These are phyloP conservation scores for Lanmaoa pseudosensibilis DNA, from an alignment of 768 basidiomycete species.

Conservation along the genomic window DNA sequence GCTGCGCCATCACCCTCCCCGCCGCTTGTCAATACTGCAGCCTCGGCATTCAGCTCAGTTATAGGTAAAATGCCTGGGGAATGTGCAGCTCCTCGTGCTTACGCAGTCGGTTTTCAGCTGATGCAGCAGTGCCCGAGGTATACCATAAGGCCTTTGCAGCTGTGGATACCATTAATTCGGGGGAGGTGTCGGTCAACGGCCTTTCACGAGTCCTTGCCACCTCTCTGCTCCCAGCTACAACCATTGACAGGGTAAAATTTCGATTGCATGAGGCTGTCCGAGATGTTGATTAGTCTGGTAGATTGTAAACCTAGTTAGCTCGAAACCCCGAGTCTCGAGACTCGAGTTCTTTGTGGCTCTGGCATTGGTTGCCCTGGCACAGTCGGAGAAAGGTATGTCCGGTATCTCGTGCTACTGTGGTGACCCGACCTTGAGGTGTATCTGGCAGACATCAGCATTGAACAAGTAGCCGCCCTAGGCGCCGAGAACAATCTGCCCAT, in stretches of 20 bases:
- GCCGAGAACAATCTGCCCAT: conserved; percentile 77
- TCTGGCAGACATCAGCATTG: conserved; percentile 69
- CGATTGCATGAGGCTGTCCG: not conserved
- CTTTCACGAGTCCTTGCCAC: conserved; percentile 79
- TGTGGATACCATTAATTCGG: conserved; percentile 68
- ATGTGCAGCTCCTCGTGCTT: not conserved
- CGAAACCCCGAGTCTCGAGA: conserved; percentile 75
- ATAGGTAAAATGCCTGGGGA: conserved; percentile 47
- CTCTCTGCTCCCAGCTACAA: conserved; percentile 76
- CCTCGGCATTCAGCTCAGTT: conserved; percentile 63
- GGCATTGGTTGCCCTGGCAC: conserved; percentile 83
- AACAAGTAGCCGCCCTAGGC: conserved; percentile 75
- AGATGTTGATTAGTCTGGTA: conserved; percentile 31
- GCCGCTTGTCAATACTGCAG: conserved; percentile 52
- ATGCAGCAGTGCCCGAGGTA: conserved; percentile 75
- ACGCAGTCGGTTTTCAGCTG: conserved; percentile 45
- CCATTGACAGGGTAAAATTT: conserved; percentile 68
- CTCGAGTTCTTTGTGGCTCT: conserved; percentile 92
- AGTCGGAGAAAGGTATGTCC: conserved; percentile 68
- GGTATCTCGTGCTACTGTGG: conserved; percentile 1
- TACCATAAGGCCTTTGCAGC: conserved; percentile 74
- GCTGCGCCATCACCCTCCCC: conserved; percentile 69
- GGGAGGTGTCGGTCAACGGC: conserved; percentile 80
- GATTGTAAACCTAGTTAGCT: conserved; percentile 91
- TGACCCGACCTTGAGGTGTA: not conserved